Evolutionary conservation across 2,329 filamentous ascomycete genomes (phyloP).

Genomic region (Fusarium robinianum): DNA sequence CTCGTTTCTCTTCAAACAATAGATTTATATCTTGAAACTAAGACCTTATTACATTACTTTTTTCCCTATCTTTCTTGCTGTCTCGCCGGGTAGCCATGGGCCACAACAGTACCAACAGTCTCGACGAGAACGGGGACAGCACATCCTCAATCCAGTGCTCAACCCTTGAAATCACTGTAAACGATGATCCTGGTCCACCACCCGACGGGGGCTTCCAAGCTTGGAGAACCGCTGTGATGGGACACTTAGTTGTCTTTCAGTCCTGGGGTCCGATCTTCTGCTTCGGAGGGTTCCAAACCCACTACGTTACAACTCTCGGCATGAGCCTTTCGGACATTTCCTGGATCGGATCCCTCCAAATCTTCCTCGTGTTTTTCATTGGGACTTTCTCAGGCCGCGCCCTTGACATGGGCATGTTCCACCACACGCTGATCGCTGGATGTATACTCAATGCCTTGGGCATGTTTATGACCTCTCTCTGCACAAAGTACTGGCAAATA

Average conservation of each 20-base stretch:
- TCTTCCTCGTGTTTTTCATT: constrained; percentile 49
- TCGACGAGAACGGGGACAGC: too few relatives aligned
- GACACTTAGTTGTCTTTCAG: constrained; percentile 48
- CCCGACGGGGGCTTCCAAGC: constrained; percentile 37
- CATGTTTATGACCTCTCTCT: constrained; percentile 51
- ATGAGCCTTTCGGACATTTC: constrained; percentile 47
- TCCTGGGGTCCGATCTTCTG: constrained; percentile 53
- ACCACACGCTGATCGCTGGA: constrained; percentile 46
- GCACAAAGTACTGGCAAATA: constrained; percentile 52
- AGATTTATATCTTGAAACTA: too few relatives aligned
- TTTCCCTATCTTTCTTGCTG: too few relatives aligned
- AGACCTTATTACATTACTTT: too few relatives aligned
- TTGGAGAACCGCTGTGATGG: constrained; percentile 47
- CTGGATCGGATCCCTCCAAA: constrained; percentile 53
- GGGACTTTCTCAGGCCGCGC: constrained; percentile 50
- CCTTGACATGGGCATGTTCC: constrained; percentile 50
- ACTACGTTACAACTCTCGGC: constrained; percentile 43
- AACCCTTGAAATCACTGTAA: too few relatives aligned
- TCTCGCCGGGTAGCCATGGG: too few relatives aligned
- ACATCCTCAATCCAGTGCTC: too few relatives aligned
- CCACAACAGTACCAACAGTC: too few relatives aligned
- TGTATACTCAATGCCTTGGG: constrained; percentile 47
- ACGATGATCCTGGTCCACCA: too few relatives aligned
- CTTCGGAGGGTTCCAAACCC: constrained; percentile 51
- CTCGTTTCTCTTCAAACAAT: too few relatives aligned